A percentile compares a stretch with the other conserved stretches of the same genome.
phyloP scores from a whole-genome alignment of 257 asterid species.

The Nicotiana otophora region DNA sequence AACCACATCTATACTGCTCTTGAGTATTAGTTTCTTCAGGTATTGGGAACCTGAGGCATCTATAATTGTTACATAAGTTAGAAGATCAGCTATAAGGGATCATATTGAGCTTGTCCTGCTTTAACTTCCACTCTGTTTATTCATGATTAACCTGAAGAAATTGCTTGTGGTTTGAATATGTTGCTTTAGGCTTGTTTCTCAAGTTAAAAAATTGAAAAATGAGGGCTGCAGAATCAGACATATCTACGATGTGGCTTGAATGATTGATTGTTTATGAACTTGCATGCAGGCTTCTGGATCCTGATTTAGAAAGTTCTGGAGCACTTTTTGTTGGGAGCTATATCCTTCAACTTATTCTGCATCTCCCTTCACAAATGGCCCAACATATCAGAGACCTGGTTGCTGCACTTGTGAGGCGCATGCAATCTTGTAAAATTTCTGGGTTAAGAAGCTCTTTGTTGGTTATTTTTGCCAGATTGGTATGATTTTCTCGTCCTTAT shows the following conservation, averaged over 20 bases:
- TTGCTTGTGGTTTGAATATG: not conserved
- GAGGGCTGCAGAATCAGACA: not conserved
- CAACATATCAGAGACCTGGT: constrained; percentile 77
- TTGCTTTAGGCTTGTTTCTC: not conserved
- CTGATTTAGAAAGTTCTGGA: constrained; percentile 87
- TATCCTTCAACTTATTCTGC: constrained; percentile 83
- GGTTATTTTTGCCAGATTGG: constrained; percentile 86
- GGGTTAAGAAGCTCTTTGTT: constrained; percentile 81
- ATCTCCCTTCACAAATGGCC: constrained; percentile 90
- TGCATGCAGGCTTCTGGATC: constrained; percentile 80
- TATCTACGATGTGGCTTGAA: not conserved
- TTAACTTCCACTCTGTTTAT: not conserved
- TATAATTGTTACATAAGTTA: not conserved
- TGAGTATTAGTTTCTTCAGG: not conserved
- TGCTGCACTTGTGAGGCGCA: constrained; percentile 74
- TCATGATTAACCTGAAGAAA: not conserved
- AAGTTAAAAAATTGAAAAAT: not conserved
- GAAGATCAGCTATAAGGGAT: not conserved
- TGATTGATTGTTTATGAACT: constrained; percentile 10
- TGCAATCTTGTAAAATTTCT: constrained; percentile 68
- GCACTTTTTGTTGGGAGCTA: constrained; percentile 91
- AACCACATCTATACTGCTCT: not conserved
- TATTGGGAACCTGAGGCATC: not conserved
- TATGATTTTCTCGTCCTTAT: constrained; percentile 12
- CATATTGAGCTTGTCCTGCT: not conserved